phyloP scores from a whole-genome alignment of 2,329 filamentous ascomycete species.

The Trichoderma aggressivum region DNA sequence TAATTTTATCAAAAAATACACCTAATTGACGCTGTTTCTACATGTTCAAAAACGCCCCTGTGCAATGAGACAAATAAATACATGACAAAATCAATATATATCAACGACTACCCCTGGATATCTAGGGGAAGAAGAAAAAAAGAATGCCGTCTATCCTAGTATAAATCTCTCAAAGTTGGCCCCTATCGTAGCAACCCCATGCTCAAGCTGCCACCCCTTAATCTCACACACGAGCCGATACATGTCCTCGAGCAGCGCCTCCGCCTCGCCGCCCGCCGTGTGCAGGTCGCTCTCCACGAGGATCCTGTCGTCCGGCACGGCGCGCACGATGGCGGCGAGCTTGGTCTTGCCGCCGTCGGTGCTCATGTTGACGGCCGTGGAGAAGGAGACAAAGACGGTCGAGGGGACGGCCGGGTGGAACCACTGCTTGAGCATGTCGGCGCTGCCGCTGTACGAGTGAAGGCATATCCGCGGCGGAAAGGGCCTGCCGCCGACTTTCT shows the following conservation, averaged over 20 bases:
- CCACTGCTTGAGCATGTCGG: conserved; percentile 75
- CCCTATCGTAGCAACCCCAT: conserved; percentile 65
- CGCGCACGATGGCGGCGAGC: conserved; percentile 64
- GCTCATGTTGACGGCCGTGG: conserved; percentile 73
- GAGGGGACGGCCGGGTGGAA: conserved; percentile 68
- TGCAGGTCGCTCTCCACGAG: conserved; percentile 91
- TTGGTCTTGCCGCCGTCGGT: conserved; percentile 43
- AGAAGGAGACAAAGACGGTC: conserved; percentile 85
- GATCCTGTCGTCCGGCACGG: conserved; percentile 72
- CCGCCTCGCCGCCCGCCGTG: conserved; percentile 76
- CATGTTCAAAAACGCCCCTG: not conserved
- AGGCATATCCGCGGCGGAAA: conserved; percentile 89
- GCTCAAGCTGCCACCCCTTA: conserved; percentile 71
- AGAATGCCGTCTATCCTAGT: conserved; percentile 47
- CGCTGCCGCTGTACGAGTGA: conserved; percentile 84
- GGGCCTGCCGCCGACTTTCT: conserved; percentile 43
- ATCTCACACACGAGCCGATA: conserved; percentile 71
- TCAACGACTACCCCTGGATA: not conserved
- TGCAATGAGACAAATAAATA: rapidly evolving
- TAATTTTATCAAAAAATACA: not conserved
- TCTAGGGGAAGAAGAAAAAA: not conserved
- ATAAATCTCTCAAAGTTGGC: conserved; percentile 77
- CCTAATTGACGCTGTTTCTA: not conserved
- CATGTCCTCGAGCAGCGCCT: conserved; percentile 69
- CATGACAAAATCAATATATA: not conserved